These are phyloP conservation scores for Rhynchosporium graminicola DNA, from an alignment of 2,329 filamentous ascomycete species.

Conservation along the genomic window DNA sequence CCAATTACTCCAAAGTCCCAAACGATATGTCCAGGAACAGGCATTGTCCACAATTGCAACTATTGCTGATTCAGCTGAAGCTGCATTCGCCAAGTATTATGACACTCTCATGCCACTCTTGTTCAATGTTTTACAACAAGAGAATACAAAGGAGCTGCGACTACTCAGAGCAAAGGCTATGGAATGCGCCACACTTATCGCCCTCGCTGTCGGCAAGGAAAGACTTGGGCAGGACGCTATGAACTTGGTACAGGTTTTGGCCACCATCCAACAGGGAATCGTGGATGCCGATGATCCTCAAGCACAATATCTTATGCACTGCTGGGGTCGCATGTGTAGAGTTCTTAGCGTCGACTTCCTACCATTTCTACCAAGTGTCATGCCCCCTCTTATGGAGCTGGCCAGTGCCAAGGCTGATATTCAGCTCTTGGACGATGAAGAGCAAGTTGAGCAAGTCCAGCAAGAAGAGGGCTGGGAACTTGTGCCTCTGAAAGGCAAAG, in stretches of 20 bases:
- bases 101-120: conserved; percentile 93
- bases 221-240: conserved; percentile 86
- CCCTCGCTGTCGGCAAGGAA: conserved; percentile 90
- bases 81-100: conserved; percentile 93
- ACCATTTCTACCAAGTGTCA: conserved; percentile 88
- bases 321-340: conserved; percentile 98
- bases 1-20: conserved; percentile 83
- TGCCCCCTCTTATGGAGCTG: conserved; percentile 88
- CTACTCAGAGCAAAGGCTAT: conserved; percentile 94
- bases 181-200: conserved; percentile 97
- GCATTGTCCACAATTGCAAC: conserved; percentile 97
- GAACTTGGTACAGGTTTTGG: conserved; percentile 83
- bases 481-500: conserved; percentile 94
- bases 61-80: conserved; percentile 96
- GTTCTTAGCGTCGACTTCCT: conserved; percentile 89
- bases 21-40: conserved; percentile 97
- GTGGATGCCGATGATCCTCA: conserved; percentile 93
- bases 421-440: conserved; percentile 91
- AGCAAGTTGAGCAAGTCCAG: conserved; percentile 88
- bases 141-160: conserved; percentile 91
- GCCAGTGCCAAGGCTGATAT: conserved; percentile 97
- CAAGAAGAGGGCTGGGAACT: conserved; percentile 98
- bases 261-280: conserved; percentile 82
- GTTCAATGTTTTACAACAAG: conserved; percentile 83
- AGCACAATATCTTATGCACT: conserved; percentile 95